Evolutionary conservation across 202 grass and related monocot species (phyloP), one percentile per base, ranked within the genome.

Genomic region (Panicum hallii): DNA sequence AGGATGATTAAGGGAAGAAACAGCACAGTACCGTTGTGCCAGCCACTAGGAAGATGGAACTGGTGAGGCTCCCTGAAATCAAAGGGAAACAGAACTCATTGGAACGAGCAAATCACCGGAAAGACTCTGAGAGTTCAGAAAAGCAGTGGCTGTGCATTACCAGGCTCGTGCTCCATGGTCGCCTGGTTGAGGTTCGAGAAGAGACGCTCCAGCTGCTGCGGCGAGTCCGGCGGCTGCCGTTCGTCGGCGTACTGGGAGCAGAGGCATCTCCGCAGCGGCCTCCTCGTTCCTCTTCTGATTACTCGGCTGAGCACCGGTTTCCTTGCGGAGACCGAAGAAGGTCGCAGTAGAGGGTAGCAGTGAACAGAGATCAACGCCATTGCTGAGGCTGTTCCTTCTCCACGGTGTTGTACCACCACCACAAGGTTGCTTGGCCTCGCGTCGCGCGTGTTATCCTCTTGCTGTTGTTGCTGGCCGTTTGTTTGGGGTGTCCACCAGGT

Each of bases 151-250:
- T 38, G 54, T 48, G 63, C 11, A 8, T 80, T 40, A 97, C 95
- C 92, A 2, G 95, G 92, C 20, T 97, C 90, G 40, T 91, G 93
- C 88, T 94, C 87, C 92, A 97, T 93, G 82, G 88, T 97, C 20
- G 79, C 84, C 85, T 88, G 76, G 85, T 98, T 98, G 83, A 98
- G 78, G 40, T 98, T 98, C 53, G 95, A 98, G 89, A 95, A 98
- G 61, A 98, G 93, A 67, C 93, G 89, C 62, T 90, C 89, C 54
- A 93, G 69, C 77, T 87, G 82, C 57, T 87, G 63, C 10, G 78
- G 44, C 14, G 93, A 78, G 6, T 77, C 74, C 19, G 68, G 58
- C 1, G 93, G 82, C 45, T 56, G 85, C 70, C 61, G 75, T 70
- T 86, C 32, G 30, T 53, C 80, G 44, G 84, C 61, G 42, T 67